Percentiles rank a stretch among this genome's conserved stretches.
These are phyloP conservation scores for Cordyceps tenuipes DNA, from an alignment of 2,329 filamentous ascomycete genomes.

Conservation along the genomic window DNA sequence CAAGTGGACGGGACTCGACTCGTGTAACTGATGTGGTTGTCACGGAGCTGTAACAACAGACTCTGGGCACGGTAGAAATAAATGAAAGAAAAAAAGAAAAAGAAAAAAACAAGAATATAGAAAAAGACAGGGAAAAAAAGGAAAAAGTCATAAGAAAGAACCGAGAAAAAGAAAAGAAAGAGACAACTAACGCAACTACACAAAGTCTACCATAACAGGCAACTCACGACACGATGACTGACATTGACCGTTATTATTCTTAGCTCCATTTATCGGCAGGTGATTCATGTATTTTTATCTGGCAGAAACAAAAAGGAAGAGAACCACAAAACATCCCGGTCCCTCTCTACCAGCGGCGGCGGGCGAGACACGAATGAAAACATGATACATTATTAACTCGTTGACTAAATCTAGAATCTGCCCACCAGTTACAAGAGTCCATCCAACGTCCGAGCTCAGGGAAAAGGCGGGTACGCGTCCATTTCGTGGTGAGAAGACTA, in stretches of 20 bases:
- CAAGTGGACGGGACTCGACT: not conserved
- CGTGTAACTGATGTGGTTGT: not conserved
- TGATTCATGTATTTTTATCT: not conserved
- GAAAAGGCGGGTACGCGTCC: not conserved
- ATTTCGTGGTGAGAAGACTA: not conserved
- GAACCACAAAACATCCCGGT: not conserved
- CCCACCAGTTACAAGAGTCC: not conserved
- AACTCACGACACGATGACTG: not conserved
- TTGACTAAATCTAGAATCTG: no score
- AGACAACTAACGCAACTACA: no score
- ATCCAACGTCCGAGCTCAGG: conserved; percentile 1
- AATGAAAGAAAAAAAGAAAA: not conserved
- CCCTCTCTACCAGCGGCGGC: not conserved
- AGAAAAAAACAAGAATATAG: no score
- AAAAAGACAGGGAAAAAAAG: no score
- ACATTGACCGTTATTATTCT: not conserved
- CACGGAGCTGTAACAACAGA: not conserved
- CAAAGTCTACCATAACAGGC: no score
- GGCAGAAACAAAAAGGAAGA: not conserved
- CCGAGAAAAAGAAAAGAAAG: not conserved
- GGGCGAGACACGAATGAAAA: not conserved
- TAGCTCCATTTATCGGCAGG: not conserved
- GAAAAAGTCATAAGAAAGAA: not conserved
- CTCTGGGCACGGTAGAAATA: not conserved
- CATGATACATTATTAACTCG: not conserved